Evolutionary conservation across 495 filamentous ascomycete genomes (phyloP).

Genomic region (Daldinia loculata): DNA sequence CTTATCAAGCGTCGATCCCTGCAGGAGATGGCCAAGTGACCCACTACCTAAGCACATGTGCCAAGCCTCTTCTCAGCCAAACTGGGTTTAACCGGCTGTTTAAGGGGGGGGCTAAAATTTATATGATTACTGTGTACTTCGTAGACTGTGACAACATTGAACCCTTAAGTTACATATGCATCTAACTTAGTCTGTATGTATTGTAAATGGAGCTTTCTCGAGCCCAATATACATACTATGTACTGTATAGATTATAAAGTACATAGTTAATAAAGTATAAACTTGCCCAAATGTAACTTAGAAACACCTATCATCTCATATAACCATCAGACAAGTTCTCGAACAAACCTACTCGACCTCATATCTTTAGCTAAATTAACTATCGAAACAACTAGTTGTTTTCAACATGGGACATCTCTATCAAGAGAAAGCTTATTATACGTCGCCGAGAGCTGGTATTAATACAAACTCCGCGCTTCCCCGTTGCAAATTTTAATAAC

Average conservation of each 20-base stretch:
- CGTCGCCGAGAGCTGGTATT: conserved; percentile 21
- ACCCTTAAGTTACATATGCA: too few species aligned
- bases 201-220: too few species aligned
- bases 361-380: neutral
- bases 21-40: conserved; percentile 10
- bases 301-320: neutral
- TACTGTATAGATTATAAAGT: too few species aligned
- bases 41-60: conserved; percentile 2
- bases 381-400: conserved; percentile 5
- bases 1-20: conserved; percentile 27
- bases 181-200: too few species aligned
- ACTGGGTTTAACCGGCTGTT: neutral
- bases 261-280: neutral
- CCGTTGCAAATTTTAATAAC: conserved; percentile 21
- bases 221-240: too few species aligned
- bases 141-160: too few species aligned
- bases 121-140: too few species aligned
- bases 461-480: conserved; percentile 43
- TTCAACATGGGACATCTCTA: conserved; percentile 13
- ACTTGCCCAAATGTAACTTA: neutral
- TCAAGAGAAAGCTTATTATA: conserved; percentile 35
- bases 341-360: neutral
- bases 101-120: neutral
- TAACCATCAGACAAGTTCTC: neutral
- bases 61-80: neutral